Conservation (phyloP, 805 yeast genomes). For the Starmerella davenportii region DNA sequence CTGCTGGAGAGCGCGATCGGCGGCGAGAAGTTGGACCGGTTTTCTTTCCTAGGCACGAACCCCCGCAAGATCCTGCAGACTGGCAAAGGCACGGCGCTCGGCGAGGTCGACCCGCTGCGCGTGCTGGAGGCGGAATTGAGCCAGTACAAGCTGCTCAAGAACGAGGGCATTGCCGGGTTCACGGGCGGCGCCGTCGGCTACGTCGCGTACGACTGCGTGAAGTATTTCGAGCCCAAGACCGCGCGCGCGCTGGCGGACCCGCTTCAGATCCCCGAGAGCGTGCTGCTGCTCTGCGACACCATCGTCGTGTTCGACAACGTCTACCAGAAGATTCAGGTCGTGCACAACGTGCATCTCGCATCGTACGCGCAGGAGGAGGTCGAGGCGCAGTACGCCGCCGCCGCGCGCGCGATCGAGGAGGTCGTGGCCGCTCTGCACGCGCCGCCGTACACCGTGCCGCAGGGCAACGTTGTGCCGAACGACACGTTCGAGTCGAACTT, state of each 20-base stretch:
- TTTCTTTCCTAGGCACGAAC: constrained; percentile 72
- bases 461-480: constrained; percentile 47
- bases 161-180: constrained; percentile 62
- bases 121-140: constrained; percentile 59
- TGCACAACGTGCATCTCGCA: constrained; percentile 45
- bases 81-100: constrained; percentile 43
- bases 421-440: constrained; percentile 29
- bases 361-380: constrained; percentile 23
- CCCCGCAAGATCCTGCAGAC: constrained; percentile 74
- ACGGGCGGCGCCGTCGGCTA: constrained; percentile 97
- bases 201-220: constrained; percentile 88
- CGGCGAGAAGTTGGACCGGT: constrained; percentile 78
- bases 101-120: constrained; percentile 61
- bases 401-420: constrained; percentile 34
- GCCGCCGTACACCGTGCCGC: constrained; percentile 39
- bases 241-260: constrained; percentile 57
- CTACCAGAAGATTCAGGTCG: constrained; percentile 78
- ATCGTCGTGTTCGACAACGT: constrained; percentile 88
- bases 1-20: constrained; percentile 75
- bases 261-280: constrained; percentile 75
- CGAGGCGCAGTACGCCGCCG: constrained; percentile 34
- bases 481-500: constrained; percentile 72
- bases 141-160: constrained; percentile 45
- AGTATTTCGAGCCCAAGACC: constrained; percentile 90
- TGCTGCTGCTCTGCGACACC: constrained; percentile 76